phyloP scores from a whole-genome alignment of 164 flowering plant species.

The Akebia trifoliata region DNA sequence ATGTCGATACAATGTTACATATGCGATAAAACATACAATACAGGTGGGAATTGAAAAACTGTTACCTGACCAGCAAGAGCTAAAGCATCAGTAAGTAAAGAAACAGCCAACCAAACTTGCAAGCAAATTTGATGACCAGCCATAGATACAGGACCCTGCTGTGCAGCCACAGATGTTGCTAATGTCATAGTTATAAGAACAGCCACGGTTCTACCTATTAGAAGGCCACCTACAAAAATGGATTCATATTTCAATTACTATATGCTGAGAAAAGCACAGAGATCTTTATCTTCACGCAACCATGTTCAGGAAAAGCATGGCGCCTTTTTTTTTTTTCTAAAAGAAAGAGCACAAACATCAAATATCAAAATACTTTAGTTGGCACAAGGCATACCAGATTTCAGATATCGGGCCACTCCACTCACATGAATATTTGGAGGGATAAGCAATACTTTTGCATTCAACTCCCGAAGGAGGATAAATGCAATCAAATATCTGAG shows the following conservation, averaged over 20 bases:
- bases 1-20: too few relatives aligned
- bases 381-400: conserved; percentile 53
- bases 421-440: conserved; percentile 47
- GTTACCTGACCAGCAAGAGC: conserved; percentile 94
- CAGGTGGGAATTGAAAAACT: not conserved
- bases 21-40: too few relatives aligned
- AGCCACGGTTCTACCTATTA: conserved; percentile 75
- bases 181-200: conserved; percentile 68
- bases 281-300: too few relatives aligned
- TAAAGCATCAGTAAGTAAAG: conserved; percentile 90
- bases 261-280: not conserved
- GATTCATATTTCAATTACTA: not conserved
- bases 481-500: conserved; percentile 80
- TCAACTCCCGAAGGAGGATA: conserved; percentile 79
- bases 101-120: conserved; percentile 85
- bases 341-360: conserved; percentile 1
- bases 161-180: conserved; percentile 89
- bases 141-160: conserved; percentile 73
- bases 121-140: conserved; percentile 92
- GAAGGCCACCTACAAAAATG: conserved; percentile 61
- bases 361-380: conserved; percentile 6
- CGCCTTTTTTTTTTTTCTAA: not conserved
- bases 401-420: conserved; percentile 53
- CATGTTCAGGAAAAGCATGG: not conserved
- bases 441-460: conserved; percentile 45